A percentile compares a stretch with the other conserved stretches of the same genome.
Evolutionary conservation across 257 asterid genomes (phyloP).

Genomic region (Echites panduratus): DNA sequence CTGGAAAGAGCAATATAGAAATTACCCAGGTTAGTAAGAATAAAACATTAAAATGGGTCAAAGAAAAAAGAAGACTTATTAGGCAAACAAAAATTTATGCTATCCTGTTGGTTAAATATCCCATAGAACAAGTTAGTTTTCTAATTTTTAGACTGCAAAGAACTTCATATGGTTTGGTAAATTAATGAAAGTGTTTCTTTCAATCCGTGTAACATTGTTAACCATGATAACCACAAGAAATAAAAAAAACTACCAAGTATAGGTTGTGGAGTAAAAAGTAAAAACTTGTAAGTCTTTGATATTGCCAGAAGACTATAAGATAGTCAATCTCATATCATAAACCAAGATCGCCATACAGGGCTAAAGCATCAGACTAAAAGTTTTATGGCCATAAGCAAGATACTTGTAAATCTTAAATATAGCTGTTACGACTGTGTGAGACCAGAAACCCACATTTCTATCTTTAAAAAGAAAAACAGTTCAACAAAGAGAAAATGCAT

Average conservation of each 20-base stretch:
- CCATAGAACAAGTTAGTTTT: neutral
- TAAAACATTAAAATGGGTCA: neutral
- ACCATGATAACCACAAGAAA: too few relatives aligned
- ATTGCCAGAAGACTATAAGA: too few relatives aligned
- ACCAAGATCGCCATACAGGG: neutral
- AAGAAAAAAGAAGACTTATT: neutral
- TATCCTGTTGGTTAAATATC: neutral
- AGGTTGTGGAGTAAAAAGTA: too few relatives aligned
- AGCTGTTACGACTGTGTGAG: neutral
- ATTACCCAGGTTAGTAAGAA: constrained; percentile 15
- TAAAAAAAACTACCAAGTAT: too few relatives aligned
- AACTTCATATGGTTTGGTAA: too few relatives aligned
- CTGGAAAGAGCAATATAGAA: constrained; percentile 28
- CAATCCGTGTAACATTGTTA: neutral
- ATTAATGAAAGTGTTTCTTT: neutral
- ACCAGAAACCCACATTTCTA: neutral
- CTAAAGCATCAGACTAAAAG: too few relatives aligned
- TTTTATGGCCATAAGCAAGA: too few relatives aligned
- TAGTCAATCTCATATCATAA: neutral
- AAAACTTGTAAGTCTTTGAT: too few relatives aligned
- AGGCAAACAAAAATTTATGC: neutral
- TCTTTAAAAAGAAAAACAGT: neutral
- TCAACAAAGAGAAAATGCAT: neutral
- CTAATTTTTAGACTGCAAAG: too few relatives aligned
- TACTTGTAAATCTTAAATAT: neutral